phyloP scores from a whole-genome alignment of 1,284 basidiomycete species.

The Moniliella sp. region DNA sequence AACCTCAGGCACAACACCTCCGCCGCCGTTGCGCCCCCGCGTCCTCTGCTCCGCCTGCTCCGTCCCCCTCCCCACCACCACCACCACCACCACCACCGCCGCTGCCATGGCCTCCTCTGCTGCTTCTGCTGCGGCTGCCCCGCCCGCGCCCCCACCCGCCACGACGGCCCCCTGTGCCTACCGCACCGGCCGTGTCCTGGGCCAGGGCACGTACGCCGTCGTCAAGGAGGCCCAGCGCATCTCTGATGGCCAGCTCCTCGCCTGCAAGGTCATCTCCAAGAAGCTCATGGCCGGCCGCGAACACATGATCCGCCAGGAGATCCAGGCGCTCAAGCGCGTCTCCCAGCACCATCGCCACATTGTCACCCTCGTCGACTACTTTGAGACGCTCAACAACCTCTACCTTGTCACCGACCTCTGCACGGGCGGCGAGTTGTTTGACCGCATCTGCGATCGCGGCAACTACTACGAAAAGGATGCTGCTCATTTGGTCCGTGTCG shows the following conservation, averaged over 20 bases:
- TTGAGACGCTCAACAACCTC: slow-evolving; percentile 79
- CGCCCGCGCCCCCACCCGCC: neutral
- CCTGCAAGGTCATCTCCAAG: slow-evolving; percentile 49
- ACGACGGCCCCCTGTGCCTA: slow-evolving; percentile 27
- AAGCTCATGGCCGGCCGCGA: slow-evolving; percentile 60
- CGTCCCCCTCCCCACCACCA: neutral
- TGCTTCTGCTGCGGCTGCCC: neutral
- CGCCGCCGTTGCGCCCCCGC: neutral
- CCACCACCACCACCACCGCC: too few species aligned
- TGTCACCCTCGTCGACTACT: slow-evolving; percentile 65
- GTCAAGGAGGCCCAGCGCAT: slow-evolving; percentile 90
- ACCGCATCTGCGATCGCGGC: slow-evolving; percentile 89
- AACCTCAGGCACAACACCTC: neutral
- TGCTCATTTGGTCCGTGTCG: slow-evolving; percentile 63
- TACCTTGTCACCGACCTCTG: slow-evolving; percentile 80
- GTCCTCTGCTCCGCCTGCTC: too few species aligned
- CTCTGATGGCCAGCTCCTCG: slow-evolving; percentile 46
- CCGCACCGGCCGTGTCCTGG: slow-evolving; percentile 32
- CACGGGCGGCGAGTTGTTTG: slow-evolving; percentile 90
- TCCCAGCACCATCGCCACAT: slow-evolving; percentile 66
- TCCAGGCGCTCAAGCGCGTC: slow-evolving; percentile 75
- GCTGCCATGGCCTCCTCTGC: too few species aligned
- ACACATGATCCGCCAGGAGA: slow-evolving; percentile 70
- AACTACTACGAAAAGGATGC: slow-evolving; percentile 94
- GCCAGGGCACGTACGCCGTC: slow-evolving; percentile 74